Percentiles rank a stretch among this genome's conserved stretches.
Conservation (phyloP, 1,284 basidiomycete species). For the Vanrija pseudolonga region DNA sequence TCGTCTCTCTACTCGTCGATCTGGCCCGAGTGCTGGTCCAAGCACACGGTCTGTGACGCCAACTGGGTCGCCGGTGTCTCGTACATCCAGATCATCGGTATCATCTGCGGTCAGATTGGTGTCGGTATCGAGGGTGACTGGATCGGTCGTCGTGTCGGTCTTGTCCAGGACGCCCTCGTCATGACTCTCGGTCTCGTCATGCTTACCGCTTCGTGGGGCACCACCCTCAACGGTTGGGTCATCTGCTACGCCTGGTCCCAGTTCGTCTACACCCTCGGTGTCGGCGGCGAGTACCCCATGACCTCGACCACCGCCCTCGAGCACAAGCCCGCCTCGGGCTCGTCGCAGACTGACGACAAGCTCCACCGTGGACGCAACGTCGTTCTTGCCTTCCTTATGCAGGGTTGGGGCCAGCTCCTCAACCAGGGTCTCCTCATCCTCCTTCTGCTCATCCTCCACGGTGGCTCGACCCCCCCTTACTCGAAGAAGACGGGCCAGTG, state of each 20-base stretch:
- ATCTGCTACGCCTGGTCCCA: slow-evolving; percentile 54
- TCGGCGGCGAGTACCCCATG: slow-evolving; percentile 57
- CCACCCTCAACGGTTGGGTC: slow-evolving; percentile 55
- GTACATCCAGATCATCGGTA: slow-evolving; percentile 47
- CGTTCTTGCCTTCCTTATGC: slow-evolving; percentile 56
- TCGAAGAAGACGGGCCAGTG: slow-evolving; percentile 52
- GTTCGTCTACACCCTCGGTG: slow-evolving; percentile 54
- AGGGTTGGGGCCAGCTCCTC: slow-evolving; percentile 56
- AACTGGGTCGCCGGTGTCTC: slow-evolving; percentile 52
- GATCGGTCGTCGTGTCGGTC: slow-evolving; percentile 55
- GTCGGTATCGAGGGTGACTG: slow-evolving; percentile 58
- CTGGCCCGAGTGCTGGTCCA: slow-evolving; percentile 55
- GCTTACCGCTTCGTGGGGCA: slow-evolving; percentile 57
- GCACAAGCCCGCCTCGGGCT: slow-evolving; percentile 43
- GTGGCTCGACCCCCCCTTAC: slow-evolving; percentile 46
- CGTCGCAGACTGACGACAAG: slow-evolving; percentile 52
- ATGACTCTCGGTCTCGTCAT: slow-evolving; percentile 54
- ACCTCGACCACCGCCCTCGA: slow-evolving; percentile 56
- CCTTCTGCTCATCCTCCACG: slow-evolving; percentile 55
- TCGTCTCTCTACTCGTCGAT: slow-evolving; percentile 52
- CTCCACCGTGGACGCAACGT: slow-evolving; percentile 57
- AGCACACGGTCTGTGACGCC: slow-evolving; percentile 48
- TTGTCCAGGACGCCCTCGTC: slow-evolving; percentile 50
- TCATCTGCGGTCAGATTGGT: slow-evolving; percentile 55
- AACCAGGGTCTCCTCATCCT: slow-evolving; percentile 55